These are phyloP conservation scores for Paecilomyces variotii DNA, from an alignment of 2,329 filamentous ascomycete genomes.

Conservation along the genomic window DNA sequence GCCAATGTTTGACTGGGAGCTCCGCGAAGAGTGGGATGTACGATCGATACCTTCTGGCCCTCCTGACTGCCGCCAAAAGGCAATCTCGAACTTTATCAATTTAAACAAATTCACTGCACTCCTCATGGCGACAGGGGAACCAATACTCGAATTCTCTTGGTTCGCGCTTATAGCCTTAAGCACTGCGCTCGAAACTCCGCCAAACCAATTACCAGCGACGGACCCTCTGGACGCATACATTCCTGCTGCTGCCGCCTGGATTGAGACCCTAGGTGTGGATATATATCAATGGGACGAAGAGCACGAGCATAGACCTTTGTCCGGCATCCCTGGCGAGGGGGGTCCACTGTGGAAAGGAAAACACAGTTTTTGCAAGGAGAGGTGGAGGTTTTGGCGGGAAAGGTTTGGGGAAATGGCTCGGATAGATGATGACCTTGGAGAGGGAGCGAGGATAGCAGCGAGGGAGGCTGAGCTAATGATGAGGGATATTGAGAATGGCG, in stretches of 20 bases:
- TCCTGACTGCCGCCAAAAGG: too few species aligned
- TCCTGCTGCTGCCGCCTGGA: slow-evolving; percentile 8
- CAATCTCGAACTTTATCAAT: too few species aligned
- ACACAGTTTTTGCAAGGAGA: not conserved
- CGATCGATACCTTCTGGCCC: too few species aligned
- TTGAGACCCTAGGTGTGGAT: slow-evolving; percentile 6
- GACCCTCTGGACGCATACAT: slow-evolving; percentile 3
- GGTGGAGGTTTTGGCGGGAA: not conserved
- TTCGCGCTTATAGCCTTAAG: too few species aligned
- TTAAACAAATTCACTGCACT: too few species aligned
- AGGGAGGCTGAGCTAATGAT: not conserved
- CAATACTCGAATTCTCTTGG: too few species aligned
- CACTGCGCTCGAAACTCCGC: too few species aligned
- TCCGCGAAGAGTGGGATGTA: too few species aligned
- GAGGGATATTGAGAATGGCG: not conserved
- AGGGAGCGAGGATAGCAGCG: not conserved
- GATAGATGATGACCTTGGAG: not conserved
- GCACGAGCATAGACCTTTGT: not conserved
- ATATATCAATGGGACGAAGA: slow-evolving; percentile 10
- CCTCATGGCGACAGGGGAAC: too few species aligned
- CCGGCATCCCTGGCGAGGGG: not conserved
- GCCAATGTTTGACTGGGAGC: too few species aligned
- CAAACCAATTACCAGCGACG: not conserved
- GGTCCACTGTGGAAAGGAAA: not conserved
- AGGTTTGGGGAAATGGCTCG: not conserved